Percentiles rank a stretch among this genome's conserved stretches.
Conservation (phyloP, 208 protist species). For the Acanthamoeba lenticulata region DNA sequence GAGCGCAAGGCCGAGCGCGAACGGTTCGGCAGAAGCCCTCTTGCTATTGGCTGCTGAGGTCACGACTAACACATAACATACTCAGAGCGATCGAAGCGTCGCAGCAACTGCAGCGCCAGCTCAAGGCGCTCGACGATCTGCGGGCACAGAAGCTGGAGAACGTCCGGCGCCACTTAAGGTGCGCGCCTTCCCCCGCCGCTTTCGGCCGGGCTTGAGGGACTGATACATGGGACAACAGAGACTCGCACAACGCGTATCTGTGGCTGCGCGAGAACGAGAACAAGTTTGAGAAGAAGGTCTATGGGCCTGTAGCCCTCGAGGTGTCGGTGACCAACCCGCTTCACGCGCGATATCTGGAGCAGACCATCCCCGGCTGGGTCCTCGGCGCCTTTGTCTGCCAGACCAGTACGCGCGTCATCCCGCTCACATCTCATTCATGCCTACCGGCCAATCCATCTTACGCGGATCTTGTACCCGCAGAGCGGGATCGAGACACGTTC, state of each 20-base stretch:
- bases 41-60: too few relatives aligned
- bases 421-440: not conserved
- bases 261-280: slow-evolving; percentile 66
- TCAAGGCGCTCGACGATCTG: slow-evolving; percentile 7
- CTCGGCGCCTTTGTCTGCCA: not conserved
- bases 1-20: not conserved
- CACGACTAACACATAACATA: not conserved
- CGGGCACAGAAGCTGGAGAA: not conserved
- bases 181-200: not conserved
- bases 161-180: not conserved
- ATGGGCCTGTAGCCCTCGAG: slow-evolving; percentile 75
- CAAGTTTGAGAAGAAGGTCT: slow-evolving; percentile 71
- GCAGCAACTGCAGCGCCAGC: slow-evolving; percentile 7
- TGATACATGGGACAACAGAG: not conserved
- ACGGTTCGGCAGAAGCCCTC: not conserved
- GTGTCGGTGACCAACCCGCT: slow-evolving; percentile 55
- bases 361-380: not conserved
- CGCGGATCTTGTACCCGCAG: not conserved
- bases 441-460: not conserved
- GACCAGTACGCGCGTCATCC: not conserved
- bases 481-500: slow-evolving; percentile 30
- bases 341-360: slow-evolving; percentile 72
- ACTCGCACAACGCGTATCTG: slow-evolving; percentile 10
- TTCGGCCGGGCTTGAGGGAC: not conserved
- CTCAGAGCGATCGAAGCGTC: not conserved